Evolutionary conservation across 768 basidiomycete genomes (phyloP).

Genomic region (Leccinellum rugosiceps): DNA sequence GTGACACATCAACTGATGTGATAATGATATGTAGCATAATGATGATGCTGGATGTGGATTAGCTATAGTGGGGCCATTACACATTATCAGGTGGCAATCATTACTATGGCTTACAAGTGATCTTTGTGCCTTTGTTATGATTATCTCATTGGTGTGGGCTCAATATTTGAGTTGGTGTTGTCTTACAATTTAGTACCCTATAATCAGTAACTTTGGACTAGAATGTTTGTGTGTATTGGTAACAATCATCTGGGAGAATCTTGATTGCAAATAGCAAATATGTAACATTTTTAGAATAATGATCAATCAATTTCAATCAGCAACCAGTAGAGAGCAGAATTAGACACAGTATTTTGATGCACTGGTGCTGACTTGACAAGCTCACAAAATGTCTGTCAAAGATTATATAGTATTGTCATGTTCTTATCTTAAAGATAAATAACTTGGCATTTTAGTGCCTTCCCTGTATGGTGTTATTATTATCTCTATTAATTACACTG

Average conservation of each 20-base stretch:
- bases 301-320: no score
- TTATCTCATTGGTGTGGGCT: background rate
- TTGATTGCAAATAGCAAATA: no score
- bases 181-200: background rate
- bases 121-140: background rate
- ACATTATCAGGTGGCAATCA: no score
- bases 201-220: background rate
- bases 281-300: no score
- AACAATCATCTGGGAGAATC: no score
- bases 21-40: no score
- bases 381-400: background rate
- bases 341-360: no score
- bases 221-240: background rate
- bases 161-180: background rate
- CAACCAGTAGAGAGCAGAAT: no score
- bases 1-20: no score
- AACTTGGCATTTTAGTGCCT: background rate
- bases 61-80: no score
- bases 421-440: background rate
- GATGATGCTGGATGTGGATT: no score
- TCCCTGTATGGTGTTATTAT: background rate
- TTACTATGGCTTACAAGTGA: background rate
- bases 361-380: no score
- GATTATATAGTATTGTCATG: background rate
- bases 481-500: background rate